Evolutionary conservation across 495 filamentous ascomycete species (phyloP).

Genomic region (Neurospora tetraspora): DNA sequence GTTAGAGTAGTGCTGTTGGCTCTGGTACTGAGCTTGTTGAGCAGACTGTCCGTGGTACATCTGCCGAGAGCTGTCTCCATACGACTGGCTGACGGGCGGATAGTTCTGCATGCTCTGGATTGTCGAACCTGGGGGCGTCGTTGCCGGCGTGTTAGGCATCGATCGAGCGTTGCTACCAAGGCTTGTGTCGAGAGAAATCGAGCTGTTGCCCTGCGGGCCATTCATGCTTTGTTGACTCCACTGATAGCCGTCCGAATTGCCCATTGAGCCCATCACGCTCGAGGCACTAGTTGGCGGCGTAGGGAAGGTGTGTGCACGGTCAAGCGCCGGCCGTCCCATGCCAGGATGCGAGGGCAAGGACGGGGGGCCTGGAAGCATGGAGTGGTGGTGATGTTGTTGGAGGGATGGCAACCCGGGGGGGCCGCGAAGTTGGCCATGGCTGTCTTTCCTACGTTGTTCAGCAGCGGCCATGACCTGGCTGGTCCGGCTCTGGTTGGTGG

Average conservation of each 20-base stretch:
- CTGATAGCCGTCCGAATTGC: slow-evolving; percentile 61
- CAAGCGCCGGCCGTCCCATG: slow-evolving; percentile 58
- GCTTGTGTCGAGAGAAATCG: slow-evolving; percentile 77
- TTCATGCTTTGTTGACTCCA: slow-evolving; percentile 63
- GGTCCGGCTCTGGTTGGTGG: slow-evolving; percentile 72
- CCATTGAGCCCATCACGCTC: slow-evolving; percentile 71
- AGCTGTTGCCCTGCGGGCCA: slow-evolving; percentile 53
- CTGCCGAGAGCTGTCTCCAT: slow-evolving; percentile 59
- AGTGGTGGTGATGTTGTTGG: slow-evolving; percentile 65
- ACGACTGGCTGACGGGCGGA: slow-evolving; percentile 61
- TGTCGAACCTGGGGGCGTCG: slow-evolving; percentile 74
- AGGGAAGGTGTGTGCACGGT: slow-evolving; percentile 82
- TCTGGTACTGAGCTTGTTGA: slow-evolving; percentile 59
- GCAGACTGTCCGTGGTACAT: slow-evolving; percentile 71
- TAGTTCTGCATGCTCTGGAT: slow-evolving; percentile 67
- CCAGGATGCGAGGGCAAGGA: slow-evolving; percentile 68
- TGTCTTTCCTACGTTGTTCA: slow-evolving; percentile 56
- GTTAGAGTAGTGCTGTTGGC: slow-evolving; percentile 27
- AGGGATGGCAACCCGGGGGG: slow-evolving; percentile 51
- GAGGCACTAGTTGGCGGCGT: slow-evolving; percentile 90
- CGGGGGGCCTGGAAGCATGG: slow-evolving; percentile 63
- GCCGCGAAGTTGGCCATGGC: slow-evolving; percentile 42
- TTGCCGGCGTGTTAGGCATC: slow-evolving; percentile 84
- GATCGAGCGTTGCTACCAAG: slow-evolving; percentile 75
- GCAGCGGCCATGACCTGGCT: slow-evolving; percentile 82